Evolutionary conservation across 805 yeast genomes (phyloP).

Genomic region (Spathaspora boniae): DNA sequence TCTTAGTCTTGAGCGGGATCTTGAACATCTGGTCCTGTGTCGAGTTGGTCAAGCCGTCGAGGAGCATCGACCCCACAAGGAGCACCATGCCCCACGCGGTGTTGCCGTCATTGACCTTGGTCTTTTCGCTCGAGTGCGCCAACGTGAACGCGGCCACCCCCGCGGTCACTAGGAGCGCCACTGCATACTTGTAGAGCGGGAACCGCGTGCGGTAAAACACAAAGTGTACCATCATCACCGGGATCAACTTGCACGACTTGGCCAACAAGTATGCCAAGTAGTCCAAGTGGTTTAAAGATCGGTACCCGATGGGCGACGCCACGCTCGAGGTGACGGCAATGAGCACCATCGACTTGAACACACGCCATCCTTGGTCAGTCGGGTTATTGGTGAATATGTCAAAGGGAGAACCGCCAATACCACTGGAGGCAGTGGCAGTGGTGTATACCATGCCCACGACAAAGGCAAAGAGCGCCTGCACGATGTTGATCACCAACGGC

Average conservation of each 20-base stretch:
- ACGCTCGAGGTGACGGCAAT: conserved; percentile 75
- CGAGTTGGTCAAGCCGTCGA: conserved; percentile 92
- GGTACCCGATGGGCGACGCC: conserved; percentile 79
- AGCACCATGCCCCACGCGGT: conserved; percentile 56
- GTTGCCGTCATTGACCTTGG: conserved; percentile 38
- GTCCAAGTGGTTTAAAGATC: conserved; percentile 77
- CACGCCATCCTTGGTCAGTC: conserved; percentile 9
- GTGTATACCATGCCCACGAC: conserved; percentile 64
- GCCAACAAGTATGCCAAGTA: conserved; percentile 82
- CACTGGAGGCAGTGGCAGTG: conserved; percentile 23
- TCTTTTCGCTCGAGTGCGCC: conserved; percentile 30
- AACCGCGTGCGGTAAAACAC: conserved; percentile 65
- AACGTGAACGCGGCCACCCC: conserved; percentile 84
- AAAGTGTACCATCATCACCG: conserved; percentile 86
- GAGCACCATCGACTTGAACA: conserved; percentile 38
- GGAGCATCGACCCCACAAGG: conserved; percentile 58
- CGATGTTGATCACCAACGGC: conserved; percentile 71
- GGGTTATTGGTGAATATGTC: conserved; percentile 31
- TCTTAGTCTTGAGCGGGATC: conserved; percentile 14
- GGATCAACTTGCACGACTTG: conserved; percentile 89
- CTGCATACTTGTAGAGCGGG: conserved; percentile 71
- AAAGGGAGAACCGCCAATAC: conserved; percentile 20
- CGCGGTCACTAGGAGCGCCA: conserved; percentile 71
- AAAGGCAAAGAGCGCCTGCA: conserved; percentile 74
- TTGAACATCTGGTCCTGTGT: conserved; percentile 85